These are phyloP conservation scores for Cutaneotrichosporon spelunceum DNA, from an alignment of 1,284 basidiomycete genomes.

Conservation along the genomic window DNA sequence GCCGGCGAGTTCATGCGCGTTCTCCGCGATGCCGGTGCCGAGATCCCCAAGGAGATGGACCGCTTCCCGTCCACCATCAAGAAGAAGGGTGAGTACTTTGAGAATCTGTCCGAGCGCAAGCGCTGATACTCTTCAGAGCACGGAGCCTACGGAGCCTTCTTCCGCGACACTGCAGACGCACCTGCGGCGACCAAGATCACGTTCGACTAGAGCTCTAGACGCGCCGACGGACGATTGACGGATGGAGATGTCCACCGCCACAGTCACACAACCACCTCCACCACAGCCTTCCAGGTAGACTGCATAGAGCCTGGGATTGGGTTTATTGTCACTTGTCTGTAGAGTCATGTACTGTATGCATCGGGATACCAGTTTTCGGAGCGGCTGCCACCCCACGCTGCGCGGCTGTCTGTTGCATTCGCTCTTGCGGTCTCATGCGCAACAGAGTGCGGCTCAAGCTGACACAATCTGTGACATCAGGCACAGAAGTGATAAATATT, in stretches of 20 bases:
- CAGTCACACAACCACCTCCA: background rate
- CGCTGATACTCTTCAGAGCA: constrained; percentile 31
- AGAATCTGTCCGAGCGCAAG: background rate
- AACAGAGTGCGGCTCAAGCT: too few relatives aligned
- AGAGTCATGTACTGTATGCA: constrained; percentile 7
- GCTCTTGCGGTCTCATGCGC: too few relatives aligned
- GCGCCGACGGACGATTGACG: background rate
- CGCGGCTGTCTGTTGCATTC: too few relatives aligned
- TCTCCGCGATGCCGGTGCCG: constrained; percentile 77
- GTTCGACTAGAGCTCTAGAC: constrained; percentile 57
- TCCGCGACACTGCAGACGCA: constrained; percentile 68
- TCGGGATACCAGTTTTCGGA: background rate
- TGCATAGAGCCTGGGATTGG: constrained; percentile 5
- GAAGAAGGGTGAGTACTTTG: constrained; percentile 66
- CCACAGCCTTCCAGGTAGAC: background rate
- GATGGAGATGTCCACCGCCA: background rate
- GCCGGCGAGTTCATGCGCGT: constrained; percentile 94
- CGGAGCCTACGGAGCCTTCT: constrained; percentile 64
- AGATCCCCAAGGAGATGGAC: constrained; percentile 67
- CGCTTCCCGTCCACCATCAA: constrained; percentile 96
- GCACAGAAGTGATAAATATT: too few relatives aligned
- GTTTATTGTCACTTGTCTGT: constrained; percentile 6
- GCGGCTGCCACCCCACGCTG: background rate
- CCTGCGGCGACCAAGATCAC: constrained; percentile 84
- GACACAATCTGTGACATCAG: too few relatives aligned